Base-by-base conservation (phyloP, 345 rosid species). In the Pugionium dolabratum region DNA sequence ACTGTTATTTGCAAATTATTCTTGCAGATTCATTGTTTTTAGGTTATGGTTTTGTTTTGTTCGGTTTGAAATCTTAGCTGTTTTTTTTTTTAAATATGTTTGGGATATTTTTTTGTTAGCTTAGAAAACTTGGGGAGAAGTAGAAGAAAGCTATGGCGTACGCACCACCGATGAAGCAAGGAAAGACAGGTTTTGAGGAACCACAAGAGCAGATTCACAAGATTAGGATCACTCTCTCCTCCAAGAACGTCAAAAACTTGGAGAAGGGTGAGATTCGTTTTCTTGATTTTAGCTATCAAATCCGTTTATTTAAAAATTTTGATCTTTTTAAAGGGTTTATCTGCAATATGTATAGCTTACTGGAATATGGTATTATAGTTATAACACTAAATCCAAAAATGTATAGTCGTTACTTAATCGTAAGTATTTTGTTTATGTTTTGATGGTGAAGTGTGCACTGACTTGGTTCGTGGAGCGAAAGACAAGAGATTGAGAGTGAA, bases 171-270 rank as follows among this genome's bases (percentile, higher is more conserved):
- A 80, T 75, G 76, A 80, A 80, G 71, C 86, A 78, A 1, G 60
- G 79, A 3, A 86, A 86, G 73, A 76, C 89, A 0, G 92, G 89
- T n/a, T 78, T 84, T 46, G 92, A 84, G 70, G 92, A 86, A 27
- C 4, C 85, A 2, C 84, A 82, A 61, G 87, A 82, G 76, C 81
- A 79, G 79, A 78, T 82, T 76, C 89, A 86, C 67, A 84, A 82
- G 79, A 86, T 86, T 59, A 82, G 92, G 47, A 86, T 86, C 83
- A 84, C 92, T 35, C 89, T 86, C 8, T 84, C 87, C 59, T 86
- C 92, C 40, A 86, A 82, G 74, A 79, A 80, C 42, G 92, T 86
- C 45, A 86, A 86, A 67, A 86, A 86, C 73, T 85, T 86, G 7
- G 92, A 86, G 68, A 86, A 84, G 76, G 92, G 89, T 84, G 2